Evolutionary conservation across 2,329 filamentous ascomycete species (phyloP).

Genomic region (Fusarium concolor): DNA sequence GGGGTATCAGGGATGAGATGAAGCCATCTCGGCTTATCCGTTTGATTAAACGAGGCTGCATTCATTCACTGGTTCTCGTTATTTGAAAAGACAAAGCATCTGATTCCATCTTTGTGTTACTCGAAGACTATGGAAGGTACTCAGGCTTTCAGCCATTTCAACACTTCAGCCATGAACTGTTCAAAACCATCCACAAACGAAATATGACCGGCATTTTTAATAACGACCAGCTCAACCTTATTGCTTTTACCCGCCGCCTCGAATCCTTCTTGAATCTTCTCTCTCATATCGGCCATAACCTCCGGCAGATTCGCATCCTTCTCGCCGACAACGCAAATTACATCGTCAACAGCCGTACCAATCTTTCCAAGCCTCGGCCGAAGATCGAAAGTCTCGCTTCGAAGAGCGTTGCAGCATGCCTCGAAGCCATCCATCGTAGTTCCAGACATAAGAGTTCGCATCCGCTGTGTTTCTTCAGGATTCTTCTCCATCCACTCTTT

Average conservation of each 20-base stretch:
- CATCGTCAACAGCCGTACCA: slow-evolving; percentile 51
- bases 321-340: slow-evolving; percentile 55
- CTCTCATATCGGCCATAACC: slow-evolving; percentile 54
- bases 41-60: background rate
- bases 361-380: slow-evolving; percentile 50
- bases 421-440: slow-evolving; percentile 57
- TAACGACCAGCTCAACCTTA: slow-evolving; percentile 50
- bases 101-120: too few species aligned
- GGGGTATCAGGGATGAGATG: background rate
- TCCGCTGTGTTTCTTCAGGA: slow-evolving; percentile 50
- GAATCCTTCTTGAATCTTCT: slow-evolving; percentile 51
- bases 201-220: slow-evolving; percentile 54
- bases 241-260: slow-evolving; percentile 39
- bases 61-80: background rate
- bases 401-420: slow-evolving; percentile 55
- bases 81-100: background rate
- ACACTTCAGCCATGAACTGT: slow-evolving; percentile 41
- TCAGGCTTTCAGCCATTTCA: slow-evolving; percentile 21
- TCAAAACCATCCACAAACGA: slow-evolving; percentile 54
- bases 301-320: slow-evolving; percentile 56
- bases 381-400: slow-evolving; percentile 54
- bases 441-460: slow-evolving; percentile 52
- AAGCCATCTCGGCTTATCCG: background rate
- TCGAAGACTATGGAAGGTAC: rapidly evolving
- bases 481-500: slow-evolving; percentile 52